Evolutionary conservation across 768 basidiomycete species (phyloP).

Genomic region (Leccinellum luteum): DNA sequence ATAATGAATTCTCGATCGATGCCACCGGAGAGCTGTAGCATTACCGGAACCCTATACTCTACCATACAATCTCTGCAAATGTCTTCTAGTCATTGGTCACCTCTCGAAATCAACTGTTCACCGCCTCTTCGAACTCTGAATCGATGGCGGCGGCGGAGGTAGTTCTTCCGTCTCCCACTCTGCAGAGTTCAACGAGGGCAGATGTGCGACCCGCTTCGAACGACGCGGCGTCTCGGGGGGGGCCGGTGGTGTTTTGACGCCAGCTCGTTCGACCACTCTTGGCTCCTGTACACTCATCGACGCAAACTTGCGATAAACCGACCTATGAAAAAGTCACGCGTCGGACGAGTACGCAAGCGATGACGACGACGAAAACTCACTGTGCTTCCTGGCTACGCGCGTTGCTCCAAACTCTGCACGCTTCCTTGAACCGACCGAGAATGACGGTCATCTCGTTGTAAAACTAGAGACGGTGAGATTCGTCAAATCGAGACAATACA

Average conservation of each 20-base stretch:
- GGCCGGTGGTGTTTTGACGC: not conserved
- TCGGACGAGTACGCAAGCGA: not conserved
- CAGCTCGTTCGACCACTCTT: constrained; percentile 4
- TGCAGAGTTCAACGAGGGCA: constrained; percentile 47
- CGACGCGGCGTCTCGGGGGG: constrained; percentile 13
- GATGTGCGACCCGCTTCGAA: constrained; percentile 32
- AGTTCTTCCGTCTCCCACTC: constrained; percentile 57
- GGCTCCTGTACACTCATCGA: constrained; percentile 34
- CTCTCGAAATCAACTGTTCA: not conserved
- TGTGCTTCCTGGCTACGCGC: constrained; percentile 71
- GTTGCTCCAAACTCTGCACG: constrained; percentile 72
- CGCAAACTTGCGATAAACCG: constrained; percentile 19
- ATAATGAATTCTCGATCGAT: no score
- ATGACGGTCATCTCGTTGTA: constrained; percentile 83
- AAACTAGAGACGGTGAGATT: constrained; percentile 50
- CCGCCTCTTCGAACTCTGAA: constrained; percentile 15
- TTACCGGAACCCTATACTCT: no score
- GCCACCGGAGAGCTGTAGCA: no score
- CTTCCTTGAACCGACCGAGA: constrained; percentile 69
- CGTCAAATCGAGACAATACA: not conserved
- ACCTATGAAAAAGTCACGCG: constrained; percentile 7
- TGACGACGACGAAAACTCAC: constrained; percentile 39
- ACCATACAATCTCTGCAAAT: no score
- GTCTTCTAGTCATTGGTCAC: not conserved
- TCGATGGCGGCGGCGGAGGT: constrained; percentile 46